A percentile compares a stretch with the other conserved stretches of the same genome.
These are phyloP conservation scores for Mucor piriformis DNA, from an alignment of 371 early-diverging fungal genomes.

Conservation along the genomic window DNA sequence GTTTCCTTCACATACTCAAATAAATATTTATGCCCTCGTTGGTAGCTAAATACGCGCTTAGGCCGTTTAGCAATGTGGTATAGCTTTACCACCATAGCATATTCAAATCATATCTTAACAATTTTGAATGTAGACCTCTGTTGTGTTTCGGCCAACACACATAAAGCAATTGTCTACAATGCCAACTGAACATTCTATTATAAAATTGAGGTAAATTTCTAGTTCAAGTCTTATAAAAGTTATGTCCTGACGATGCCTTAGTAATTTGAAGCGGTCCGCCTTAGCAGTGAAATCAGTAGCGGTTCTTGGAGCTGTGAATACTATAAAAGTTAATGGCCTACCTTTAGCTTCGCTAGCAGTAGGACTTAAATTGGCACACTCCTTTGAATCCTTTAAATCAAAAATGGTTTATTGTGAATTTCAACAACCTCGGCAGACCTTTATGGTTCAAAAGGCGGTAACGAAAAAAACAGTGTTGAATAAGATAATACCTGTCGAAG, in stretches of 20 bases:
- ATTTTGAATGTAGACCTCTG: not conserved
- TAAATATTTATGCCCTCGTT: slow-evolving; percentile 17
- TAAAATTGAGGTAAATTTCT: not conserved
- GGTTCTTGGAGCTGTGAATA: not conserved
- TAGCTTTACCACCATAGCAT: not conserved
- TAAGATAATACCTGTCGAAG: not conserved
- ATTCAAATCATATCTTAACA: not conserved
- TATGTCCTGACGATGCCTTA: not conserved
- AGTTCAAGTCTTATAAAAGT: not conserved
- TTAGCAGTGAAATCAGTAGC: not conserved
- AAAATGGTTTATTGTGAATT: slow-evolving; percentile 26
- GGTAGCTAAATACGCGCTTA: slow-evolving; percentile 16
- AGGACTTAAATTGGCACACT: slow-evolving; percentile 11
- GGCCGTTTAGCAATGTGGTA: slow-evolving; percentile 16
- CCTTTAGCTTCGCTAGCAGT: slow-evolving; percentile 13
- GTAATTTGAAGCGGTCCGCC: not conserved
- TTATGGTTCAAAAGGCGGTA: slow-evolving; percentile 8
- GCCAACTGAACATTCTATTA: not conserved
- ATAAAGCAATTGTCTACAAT: not conserved
- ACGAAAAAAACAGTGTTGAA: slow-evolving; percentile 7
- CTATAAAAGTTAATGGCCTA: slow-evolving; percentile 6
- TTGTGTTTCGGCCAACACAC: not conserved
- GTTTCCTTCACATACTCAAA: no score
- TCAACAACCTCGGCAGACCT: not conserved
- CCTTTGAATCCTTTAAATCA: slow-evolving; percentile 3